A percentile compares a stretch with the other conserved stretches of the same genome.
Evolutionary conservation across 768 basidiomycete genomes (phyloP).

Genomic region (Macrolepiota fuliginosa): DNA sequence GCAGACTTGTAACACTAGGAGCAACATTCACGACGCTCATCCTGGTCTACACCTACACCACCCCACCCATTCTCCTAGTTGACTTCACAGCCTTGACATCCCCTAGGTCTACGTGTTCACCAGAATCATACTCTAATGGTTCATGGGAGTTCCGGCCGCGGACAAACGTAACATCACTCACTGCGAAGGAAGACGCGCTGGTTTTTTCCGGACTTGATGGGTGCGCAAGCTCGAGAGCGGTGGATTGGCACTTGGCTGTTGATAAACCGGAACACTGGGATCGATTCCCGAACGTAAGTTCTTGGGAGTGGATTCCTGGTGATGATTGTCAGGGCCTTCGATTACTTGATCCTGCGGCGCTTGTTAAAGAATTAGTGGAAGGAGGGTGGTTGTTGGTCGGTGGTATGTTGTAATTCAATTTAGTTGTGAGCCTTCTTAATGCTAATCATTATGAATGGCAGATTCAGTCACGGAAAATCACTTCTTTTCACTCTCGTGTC

Average conservation of each 20-base stretch:
- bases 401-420: conserved; percentile 30
- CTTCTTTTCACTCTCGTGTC: conserved; percentile 71
- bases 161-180: conserved; percentile 29
- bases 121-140: conserved; percentile 31
- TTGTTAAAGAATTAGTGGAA: conserved; percentile 60
- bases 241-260: conserved; percentile 59
- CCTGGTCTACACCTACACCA: conserved; percentile 23
- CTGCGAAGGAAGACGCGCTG: conserved; percentile 40
- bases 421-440: neutral
- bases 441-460: conserved; percentile 16
- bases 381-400: conserved; percentile 71
- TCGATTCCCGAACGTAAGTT: conserved; percentile 50
- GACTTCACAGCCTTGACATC: neutral
- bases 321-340: conserved; percentile 38
- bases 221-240: conserved; percentile 65
- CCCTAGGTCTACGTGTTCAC: conserved; percentile 22
- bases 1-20: conserved; percentile 18
- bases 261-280: conserved; percentile 46
- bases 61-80: conserved; percentile 7
- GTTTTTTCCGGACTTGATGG: conserved; percentile 54
- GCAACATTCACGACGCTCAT: conserved; percentile 19
- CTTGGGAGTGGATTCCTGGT: conserved; percentile 54
- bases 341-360: conserved; percentile 35
- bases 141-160: conserved; percentile 41
- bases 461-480: conserved; percentile 73